Conservation (phyloP, 257 asterid genomes). For the Solanum arcanum region DNA sequence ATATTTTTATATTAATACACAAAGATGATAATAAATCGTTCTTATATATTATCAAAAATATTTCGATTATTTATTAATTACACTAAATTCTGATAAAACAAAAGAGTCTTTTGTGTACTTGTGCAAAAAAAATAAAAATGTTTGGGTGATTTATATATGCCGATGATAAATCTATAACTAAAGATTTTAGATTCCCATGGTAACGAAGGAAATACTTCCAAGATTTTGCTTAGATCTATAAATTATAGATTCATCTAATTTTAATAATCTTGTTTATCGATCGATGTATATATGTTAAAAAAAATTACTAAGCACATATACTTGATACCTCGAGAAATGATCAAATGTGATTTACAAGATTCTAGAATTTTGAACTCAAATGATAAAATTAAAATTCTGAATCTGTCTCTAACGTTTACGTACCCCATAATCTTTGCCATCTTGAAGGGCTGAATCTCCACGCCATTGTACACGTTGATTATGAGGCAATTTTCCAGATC, state of each 20-base stretch:
- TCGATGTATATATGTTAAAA: neutral
- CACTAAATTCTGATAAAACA: too few relatives aligned
- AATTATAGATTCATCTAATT: neutral
- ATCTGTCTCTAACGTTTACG: neutral
- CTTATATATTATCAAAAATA: neutral
- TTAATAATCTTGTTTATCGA: neutral
- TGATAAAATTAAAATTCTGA: neutral
- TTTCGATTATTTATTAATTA: too few relatives aligned
- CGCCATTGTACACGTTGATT: conserved; percentile 48
- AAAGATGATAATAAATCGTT: too few relatives aligned
- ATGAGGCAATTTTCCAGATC: conserved; percentile 51
- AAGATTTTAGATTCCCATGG: neutral
- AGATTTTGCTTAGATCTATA: neutral
- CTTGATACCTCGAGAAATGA: neutral
- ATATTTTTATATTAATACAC: too few relatives aligned
- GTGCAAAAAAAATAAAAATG: neutral
- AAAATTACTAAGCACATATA: neutral
- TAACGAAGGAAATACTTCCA: neutral
- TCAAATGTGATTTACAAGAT: neutral
- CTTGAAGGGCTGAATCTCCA: conserved; percentile 46
- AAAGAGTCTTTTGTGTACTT: neutral
- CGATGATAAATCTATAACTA: neutral
- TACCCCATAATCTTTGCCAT: conserved; percentile 41
- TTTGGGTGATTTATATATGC: neutral
- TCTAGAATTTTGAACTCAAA: neutral